A percentile compares a stretch with the other conserved stretches of the same genome.
phyloP scores from a whole-genome alignment of 2,329 filamentous ascomycete species.

The Escovopsis sp. region DNA sequence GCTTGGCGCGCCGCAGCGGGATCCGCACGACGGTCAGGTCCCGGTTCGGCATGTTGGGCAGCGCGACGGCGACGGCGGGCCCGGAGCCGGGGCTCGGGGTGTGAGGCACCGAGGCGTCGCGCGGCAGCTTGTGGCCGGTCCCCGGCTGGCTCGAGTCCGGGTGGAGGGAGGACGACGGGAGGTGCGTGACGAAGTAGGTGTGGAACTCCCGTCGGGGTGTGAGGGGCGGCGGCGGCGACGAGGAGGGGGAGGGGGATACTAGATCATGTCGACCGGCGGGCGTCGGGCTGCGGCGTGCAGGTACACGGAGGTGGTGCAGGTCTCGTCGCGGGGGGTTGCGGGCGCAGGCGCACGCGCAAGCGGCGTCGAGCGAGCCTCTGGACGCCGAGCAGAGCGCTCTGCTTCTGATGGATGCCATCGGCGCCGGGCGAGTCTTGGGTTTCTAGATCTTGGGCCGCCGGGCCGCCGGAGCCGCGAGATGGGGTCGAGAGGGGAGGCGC shows the following conservation, averaged over 20 bases:
- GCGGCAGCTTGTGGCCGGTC: constrained; percentile 67
- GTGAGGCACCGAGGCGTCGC: constrained; percentile 71
- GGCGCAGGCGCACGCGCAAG: not conserved
- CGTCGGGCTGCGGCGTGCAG: not conserved
- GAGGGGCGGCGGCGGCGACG: constrained; percentile 3
- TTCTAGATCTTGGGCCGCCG: too few species aligned
- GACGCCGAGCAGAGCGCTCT: constrained; percentile 10
- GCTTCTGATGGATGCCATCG: constrained; percentile 12
- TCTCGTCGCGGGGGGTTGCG: not conserved
- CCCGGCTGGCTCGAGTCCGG: constrained; percentile 56
- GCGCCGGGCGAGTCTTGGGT: not conserved
- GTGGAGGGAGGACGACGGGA: constrained; percentile 84
- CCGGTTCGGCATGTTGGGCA: constrained; percentile 42
- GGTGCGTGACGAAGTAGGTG: constrained; percentile 93
- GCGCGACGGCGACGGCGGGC: constrained; percentile 40
- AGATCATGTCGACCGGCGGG: not conserved
- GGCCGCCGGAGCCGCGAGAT: too few species aligned
- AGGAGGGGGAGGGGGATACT: not conserved
- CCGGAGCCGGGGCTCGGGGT: constrained; percentile 34
- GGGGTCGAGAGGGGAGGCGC: too few species aligned
- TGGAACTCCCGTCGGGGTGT: constrained; percentile 49
- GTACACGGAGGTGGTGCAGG: too few species aligned
- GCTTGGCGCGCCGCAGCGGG: constrained; percentile 81
- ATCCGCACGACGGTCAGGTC: constrained; percentile 93
- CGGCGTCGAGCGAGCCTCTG: constrained; percentile 7